A percentile compares a stretch with the other conserved stretches of the same genome.
Conservation (phyloP, 1,284 basidiomycete genomes). For the Malassezia brasiliensis region DNA sequence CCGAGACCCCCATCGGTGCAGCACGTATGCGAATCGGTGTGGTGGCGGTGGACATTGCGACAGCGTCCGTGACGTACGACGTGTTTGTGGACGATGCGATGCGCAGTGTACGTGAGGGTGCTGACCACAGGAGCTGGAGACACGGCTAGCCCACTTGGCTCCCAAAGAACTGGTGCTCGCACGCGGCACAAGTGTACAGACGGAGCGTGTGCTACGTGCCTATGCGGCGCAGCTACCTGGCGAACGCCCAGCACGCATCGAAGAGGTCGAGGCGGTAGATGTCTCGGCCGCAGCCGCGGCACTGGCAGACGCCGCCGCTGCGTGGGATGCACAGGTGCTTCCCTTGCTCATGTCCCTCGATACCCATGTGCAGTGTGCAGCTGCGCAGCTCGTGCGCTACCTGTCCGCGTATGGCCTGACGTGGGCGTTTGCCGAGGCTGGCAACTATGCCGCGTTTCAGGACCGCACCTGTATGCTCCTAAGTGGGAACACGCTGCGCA, state of each 20-base stretch:
- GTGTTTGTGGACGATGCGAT: constrained; percentile 52
- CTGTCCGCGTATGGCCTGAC: constrained; percentile 65
- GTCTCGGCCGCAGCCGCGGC: neutral
- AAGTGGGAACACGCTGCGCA: constrained; percentile 74
- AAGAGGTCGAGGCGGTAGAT: neutral
- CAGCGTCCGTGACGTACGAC: constrained; percentile 85
- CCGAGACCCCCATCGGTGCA: constrained; percentile 60
- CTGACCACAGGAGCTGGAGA: constrained; percentile 31
- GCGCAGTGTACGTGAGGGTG: constrained; percentile 14
- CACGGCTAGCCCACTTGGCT: constrained; percentile 49
- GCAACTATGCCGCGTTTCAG: constrained; percentile 61
- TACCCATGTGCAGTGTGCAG: constrained; percentile 59
- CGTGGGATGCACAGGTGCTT: constrained; percentile 18
- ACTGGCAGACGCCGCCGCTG: neutral
- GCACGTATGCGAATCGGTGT: constrained; percentile 59
- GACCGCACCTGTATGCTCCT: constrained; percentile 71
- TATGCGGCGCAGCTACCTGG: constrained; percentile 52
- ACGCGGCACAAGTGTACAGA: constrained; percentile 59
- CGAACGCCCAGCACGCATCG: neutral
- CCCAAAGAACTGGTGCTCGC: constrained; percentile 66
- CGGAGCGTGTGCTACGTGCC: constrained; percentile 63
- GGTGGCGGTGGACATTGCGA: constrained; percentile 71
- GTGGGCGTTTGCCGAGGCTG: constrained; percentile 27
- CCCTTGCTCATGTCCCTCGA: constrained; percentile 22
- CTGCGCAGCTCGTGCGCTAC: constrained; percentile 68